These are phyloP conservation scores for Monosporascus sp. DNA, from an alignment of 2,329 filamentous ascomycete species.

Conservation along the genomic window DNA sequence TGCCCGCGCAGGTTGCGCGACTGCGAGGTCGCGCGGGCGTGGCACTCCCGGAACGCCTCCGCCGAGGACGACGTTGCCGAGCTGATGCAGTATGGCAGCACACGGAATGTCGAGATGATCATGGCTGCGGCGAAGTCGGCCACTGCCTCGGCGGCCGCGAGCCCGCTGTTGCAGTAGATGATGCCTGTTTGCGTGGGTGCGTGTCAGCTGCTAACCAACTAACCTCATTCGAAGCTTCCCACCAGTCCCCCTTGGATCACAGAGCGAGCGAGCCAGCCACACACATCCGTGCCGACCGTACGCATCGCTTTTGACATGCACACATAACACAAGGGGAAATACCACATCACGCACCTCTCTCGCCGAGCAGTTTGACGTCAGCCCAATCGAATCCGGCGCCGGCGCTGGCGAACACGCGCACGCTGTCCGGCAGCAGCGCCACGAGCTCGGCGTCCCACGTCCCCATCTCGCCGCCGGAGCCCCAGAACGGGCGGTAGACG, in stretches of 20 bases:
- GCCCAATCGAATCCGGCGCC: constrained; percentile 61
- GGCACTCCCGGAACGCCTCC: constrained; percentile 49
- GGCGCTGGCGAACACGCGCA: constrained; percentile 53
- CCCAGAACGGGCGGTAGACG: constrained; percentile 57
- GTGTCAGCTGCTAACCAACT: background rate
- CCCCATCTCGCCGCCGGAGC: constrained; percentile 61
- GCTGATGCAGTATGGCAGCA: constrained; percentile 58
- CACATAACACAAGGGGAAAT: background rate
- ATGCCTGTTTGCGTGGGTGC: constrained; percentile 39
- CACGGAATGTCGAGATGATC: constrained; percentile 64
- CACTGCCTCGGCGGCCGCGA: constrained; percentile 66
- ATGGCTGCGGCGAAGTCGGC: constrained; percentile 67
- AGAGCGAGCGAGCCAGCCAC: background rate
- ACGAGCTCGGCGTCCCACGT: constrained; percentile 57
- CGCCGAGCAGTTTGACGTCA: constrained; percentile 53
- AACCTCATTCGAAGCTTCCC: background rate
- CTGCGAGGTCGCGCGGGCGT: constrained; percentile 51
- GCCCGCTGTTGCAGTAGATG: constrained; percentile 68
- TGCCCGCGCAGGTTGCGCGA: constrained; percentile 60
- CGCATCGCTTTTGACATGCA: no score
- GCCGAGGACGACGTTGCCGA: constrained; percentile 42
- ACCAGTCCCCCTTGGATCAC: no score
- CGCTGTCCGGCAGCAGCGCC: constrained; percentile 43
- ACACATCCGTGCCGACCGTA: no score
- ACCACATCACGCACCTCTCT: constrained; percentile 41